Conservation (phyloP, 2,329 filamentous ascomycete species). For the Pseudogymnoascus sp. region DNA sequence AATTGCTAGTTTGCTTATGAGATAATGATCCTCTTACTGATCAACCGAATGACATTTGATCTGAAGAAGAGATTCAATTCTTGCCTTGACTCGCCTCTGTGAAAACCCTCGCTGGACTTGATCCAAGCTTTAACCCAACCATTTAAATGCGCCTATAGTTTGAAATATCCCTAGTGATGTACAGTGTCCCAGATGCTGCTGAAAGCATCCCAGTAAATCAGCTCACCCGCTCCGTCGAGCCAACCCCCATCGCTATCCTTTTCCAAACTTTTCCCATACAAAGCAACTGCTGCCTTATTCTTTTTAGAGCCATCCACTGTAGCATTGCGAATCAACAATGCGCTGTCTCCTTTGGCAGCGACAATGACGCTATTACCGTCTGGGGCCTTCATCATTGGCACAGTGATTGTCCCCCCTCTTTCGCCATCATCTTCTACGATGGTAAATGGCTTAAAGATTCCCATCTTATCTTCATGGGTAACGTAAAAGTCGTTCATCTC, state of each 20-base stretch:
- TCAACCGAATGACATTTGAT: background rate
- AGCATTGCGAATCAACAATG: background rate
- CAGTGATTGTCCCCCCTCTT: background rate
- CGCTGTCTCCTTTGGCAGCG: background rate
- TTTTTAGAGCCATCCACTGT: slow-evolving; percentile 1
- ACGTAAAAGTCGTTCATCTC: background rate
- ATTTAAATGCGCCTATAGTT: background rate
- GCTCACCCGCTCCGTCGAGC: background rate
- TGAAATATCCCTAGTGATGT: background rate
- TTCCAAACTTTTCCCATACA: background rate
- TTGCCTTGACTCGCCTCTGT: background rate
- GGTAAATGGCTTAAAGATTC: background rate
- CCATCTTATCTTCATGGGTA: background rate
- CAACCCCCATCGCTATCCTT: background rate
- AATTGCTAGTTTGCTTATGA: background rate
- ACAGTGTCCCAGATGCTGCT: background rate
- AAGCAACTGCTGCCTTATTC: background rate
- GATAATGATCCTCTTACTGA: background rate
- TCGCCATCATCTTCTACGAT: background rate
- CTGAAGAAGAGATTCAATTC: background rate
- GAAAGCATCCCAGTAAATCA: background rate
- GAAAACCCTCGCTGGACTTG: background rate
- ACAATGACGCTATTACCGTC: slow-evolving; percentile 15
- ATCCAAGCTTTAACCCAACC: background rate
- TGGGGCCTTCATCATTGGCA: slow-evolving; percentile 12